Evolutionary conservation across 1,284 basidiomycete genomes (phyloP).

Genomic region (Clitocybe nebularis): DNA sequence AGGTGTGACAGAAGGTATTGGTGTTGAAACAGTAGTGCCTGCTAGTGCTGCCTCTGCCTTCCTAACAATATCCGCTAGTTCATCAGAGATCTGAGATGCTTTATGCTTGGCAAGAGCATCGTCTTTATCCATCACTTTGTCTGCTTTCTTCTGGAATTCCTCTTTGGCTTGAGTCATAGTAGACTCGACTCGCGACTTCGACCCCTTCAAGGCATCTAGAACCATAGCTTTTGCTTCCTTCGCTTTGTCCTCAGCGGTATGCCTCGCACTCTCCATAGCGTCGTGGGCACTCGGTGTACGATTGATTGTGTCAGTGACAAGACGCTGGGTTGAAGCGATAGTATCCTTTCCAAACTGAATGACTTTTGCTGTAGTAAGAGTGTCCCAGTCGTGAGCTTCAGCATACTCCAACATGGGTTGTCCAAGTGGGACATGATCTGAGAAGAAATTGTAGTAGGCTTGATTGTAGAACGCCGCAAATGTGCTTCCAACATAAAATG

Average conservation of each 20-base stretch:
- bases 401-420: constrained; percentile 76
- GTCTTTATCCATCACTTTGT: constrained; percentile 31
- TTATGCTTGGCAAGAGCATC: constrained; percentile 44
- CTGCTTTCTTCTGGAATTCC: constrained; percentile 38
- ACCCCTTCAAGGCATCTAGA: constrained; percentile 29
- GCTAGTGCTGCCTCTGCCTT: constrained; percentile 69
- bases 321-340: constrained; percentile 47
- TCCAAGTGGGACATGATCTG: constrained; percentile 75
- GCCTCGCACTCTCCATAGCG: constrained; percentile 35
- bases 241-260: constrained; percentile 33
- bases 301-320: constrained; percentile 40
- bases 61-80: constrained; percentile 59
- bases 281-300: constrained; percentile 32
- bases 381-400: constrained; percentile 77
- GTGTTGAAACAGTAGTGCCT: constrained; percentile 30
- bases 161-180: constrained; percentile 48
- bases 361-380: constrained; percentile 57
- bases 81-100: constrained; percentile 52
- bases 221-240: constrained; percentile 32
- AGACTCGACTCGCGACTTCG: constrained; percentile 47
- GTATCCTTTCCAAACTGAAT: constrained; percentile 53
- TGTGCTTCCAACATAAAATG: constrained; percentile 79
- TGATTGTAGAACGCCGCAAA: constrained; percentile 73
- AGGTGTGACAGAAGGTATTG: constrained; percentile 11
- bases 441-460: constrained; percentile 78